These are phyloP conservation scores for Acanthamoeba castellanii DNA, from an alignment of 208 protist species.

Conservation along the genomic window DNA sequence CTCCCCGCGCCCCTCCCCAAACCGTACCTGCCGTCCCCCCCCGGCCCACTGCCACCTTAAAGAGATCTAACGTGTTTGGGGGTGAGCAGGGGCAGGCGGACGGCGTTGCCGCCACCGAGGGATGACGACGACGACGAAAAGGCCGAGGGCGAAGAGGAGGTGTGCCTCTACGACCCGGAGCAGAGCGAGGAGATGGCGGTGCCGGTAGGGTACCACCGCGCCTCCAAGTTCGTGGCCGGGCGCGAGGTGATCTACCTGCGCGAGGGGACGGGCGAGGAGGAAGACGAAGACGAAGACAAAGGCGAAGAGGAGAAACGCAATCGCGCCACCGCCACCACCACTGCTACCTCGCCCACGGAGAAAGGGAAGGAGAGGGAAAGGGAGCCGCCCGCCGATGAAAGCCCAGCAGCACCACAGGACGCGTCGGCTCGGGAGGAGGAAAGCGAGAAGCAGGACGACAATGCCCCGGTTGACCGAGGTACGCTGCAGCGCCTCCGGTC, in stretches of 20 bases:
- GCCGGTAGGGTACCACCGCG: neutral
- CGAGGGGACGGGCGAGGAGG: neutral
- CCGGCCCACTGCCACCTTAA: no score
- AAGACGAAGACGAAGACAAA: neutral
- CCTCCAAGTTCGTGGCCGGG: neutral
- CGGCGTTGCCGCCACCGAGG: neutral
- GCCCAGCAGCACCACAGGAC: neutral
- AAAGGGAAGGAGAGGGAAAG: neutral
- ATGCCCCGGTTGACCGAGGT: no score
- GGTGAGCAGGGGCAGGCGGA: neutral
- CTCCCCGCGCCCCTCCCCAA: neutral
- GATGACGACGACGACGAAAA: neutral
- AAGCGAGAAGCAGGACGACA: neutral
- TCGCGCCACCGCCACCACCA: neutral
- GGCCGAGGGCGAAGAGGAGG: constrained; percentile 25
- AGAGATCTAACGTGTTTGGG: neutral
- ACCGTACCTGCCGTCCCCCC: neutral
- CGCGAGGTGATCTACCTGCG: constrained; percentile 6
- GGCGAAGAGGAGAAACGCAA: neutral
- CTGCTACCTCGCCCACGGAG: neutral
- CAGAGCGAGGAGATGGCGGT: neutral
- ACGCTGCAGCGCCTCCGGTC: no score
- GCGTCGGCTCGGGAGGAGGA: neutral
- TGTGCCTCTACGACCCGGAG: constrained; percentile 34
- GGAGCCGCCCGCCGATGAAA: neutral